A percentile compares a stretch with the other conserved stretches of the same genome.
Evolutionary conservation across 371 early-diverging fungal species (phyloP).

Genomic region (Mucor plumbeus): DNA sequence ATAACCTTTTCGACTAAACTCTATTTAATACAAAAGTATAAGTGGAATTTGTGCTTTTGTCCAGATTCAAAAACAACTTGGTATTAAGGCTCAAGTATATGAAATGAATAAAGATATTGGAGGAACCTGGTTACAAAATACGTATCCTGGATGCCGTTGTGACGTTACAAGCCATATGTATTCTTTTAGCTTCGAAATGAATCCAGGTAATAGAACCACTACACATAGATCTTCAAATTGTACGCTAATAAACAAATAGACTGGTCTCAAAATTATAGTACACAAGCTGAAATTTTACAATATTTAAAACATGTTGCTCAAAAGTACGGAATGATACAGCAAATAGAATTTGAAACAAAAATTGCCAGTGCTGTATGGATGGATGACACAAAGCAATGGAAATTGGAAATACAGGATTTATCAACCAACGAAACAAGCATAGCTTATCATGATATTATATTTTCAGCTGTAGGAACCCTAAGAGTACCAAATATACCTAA

Average conservation of each 20-base stretch:
- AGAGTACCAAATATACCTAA: conserved; percentile 57
- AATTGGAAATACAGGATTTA: conserved; percentile 31
- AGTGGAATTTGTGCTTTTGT: conserved; percentile 67
- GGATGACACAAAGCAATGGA: conserved; percentile 40
- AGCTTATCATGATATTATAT: neutral
- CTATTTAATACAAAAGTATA: conserved; percentile 35
- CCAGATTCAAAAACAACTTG: conserved; percentile 50
- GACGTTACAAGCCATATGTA: conserved; percentile 65
- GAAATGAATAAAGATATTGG: conserved; percentile 60
- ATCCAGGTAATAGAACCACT: conserved; percentile 22
- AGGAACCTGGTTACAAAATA: conserved; percentile 67
- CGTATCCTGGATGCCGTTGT: conserved; percentile 64
- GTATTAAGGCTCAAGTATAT: conserved; percentile 51
- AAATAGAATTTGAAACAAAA: conserved; percentile 54
- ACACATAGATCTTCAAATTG: neutral
- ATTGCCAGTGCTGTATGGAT: conserved; percentile 51
- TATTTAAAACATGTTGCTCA: conserved; percentile 54
- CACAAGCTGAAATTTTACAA: conserved; percentile 53
- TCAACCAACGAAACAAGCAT: neutral
- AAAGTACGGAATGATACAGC: conserved; percentile 49
- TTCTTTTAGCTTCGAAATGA: conserved; percentile 46
- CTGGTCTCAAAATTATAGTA: conserved; percentile 51
- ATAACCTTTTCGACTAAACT: too few species aligned
- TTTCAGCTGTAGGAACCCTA: conserved; percentile 41
- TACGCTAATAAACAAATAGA: conserved; percentile 24